A percentile compares a stretch with the other conserved stretches of the same genome.
Evolutionary conservation across 306 rosid species (phyloP).

Genomic region (Ormosia semicastrata): DNA sequence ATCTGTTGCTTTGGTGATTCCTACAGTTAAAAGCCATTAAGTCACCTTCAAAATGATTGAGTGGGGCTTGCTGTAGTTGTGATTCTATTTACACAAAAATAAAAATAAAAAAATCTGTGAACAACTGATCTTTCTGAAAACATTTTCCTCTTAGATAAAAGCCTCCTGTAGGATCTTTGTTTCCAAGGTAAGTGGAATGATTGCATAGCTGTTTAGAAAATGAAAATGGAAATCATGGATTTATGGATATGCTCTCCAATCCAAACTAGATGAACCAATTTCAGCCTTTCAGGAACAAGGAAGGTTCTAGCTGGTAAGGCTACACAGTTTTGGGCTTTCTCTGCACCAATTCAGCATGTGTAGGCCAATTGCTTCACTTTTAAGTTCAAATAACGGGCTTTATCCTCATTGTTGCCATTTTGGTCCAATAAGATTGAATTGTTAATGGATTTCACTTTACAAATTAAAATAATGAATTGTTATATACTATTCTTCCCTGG

Average conservation of each 20-base stretch:
- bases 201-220: not conserved
- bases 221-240: not conserved
- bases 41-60: slow-evolving; percentile 1
- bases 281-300: not conserved
- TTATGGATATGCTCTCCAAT: not conserved
- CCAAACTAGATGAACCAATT: not conserved
- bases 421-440: not conserved
- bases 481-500: not conserved
- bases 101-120: not conserved
- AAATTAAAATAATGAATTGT: not conserved
- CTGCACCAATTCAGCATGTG: not conserved
- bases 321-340: not conserved
- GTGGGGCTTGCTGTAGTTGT: slow-evolving; percentile 9
- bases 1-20: not conserved
- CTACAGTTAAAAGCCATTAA: not conserved
- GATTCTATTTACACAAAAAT: not conserved
- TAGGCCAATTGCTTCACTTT: not conserved
- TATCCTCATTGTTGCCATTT: not conserved
- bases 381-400: not conserved
- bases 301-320: not conserved
- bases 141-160: not conserved
- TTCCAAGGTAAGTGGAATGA: not conserved
- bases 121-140: not conserved
- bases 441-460: not conserved
- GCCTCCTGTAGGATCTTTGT: not conserved